Percentiles rank a stretch among this genome's conserved stretches.
These are phyloP conservation scores for Populus pruinosa DNA, from an alignment of 345 rosid genomes.

Conservation along the genomic window DNA sequence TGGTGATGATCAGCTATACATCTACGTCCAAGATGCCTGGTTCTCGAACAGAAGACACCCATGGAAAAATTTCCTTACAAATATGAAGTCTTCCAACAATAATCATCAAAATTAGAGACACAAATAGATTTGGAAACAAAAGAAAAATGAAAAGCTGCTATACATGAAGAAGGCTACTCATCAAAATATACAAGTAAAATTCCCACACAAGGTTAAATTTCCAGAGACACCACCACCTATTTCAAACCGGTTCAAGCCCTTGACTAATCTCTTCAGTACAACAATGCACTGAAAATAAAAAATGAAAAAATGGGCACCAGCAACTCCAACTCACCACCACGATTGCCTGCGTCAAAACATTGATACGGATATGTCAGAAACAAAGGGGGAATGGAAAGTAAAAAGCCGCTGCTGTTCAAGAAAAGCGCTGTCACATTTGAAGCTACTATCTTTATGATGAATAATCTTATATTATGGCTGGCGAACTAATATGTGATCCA, in stretches of 20 bases:
- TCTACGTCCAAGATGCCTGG: background rate
- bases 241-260: conserved; percentile 18
- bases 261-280: conserved; percentile 39
- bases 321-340: conserved; percentile 37
- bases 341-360: conserved; percentile 52
- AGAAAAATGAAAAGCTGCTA: conserved; percentile 19
- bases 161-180: conserved; percentile 34
- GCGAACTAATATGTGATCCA: background rate
- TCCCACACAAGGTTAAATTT: conserved; percentile 18
- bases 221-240: conserved; percentile 22
- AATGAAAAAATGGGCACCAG: conserved; percentile 60
- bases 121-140: background rate
- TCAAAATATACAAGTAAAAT: conserved; percentile 38
- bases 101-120: background rate
- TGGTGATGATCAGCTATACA: background rate
- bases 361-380: background rate
- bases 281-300: conserved; percentile 46
- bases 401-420: background rate
- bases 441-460: background rate
- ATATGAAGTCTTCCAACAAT: background rate
- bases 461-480: background rate
- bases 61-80: background rate
- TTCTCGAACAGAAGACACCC: background rate
- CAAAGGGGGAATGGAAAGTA: background rate
- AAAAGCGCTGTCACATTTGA: background rate